Evolutionary conservation across 352 stramenopile genomes (phyloP), one percentile per base, ranked within the genome.

Genomic region (Peronospora belbahrii): DNA sequence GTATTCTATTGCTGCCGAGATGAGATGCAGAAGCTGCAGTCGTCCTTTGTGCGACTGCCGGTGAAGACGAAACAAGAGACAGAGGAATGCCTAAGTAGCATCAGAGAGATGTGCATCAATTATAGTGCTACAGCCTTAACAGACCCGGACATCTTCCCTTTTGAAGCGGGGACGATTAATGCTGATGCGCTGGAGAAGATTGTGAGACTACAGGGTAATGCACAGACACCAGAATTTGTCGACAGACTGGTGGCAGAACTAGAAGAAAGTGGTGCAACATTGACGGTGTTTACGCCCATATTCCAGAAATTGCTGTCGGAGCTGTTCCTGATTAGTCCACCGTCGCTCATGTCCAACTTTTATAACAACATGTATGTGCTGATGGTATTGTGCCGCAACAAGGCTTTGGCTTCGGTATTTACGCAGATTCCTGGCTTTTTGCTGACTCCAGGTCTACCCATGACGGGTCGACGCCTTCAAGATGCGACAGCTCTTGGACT

Each of bases 111-210:
- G 75, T 88, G 77, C 42, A 62, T 92, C 39, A 92, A 88, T 52
- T 94, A 94, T 59, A 88, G 74, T 42, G 76, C 82, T 2, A 94
- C 83, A 6, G 65, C 75, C 11, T 60, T 94, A 2, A 84, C 76
- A 0, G 83, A 94, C 45, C 83, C 83, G 1, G 83, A 94, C 14
- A 88, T 94, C 49, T 92, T 94, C 41, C 80, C 83, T 8, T 85
- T 86, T 43, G 65, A 80, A 57, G 52, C 56, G 17, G 69, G 68
- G 6, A 74, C 72, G 17, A 72, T 88, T 31, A 88, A 88, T 49
- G 19, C 43, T 13, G 75, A 88, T 35, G 74, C 78, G 15, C 43
- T 92, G 10, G 78, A 88, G 27, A 86, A 85, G 49, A 61, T 83
- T 28, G 67, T 90, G 34, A 62, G 83, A 24, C 34, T 58, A 0